Evolutionary conservation across 805 yeast genomes (phyloP), one percentile per base, ranked within the genome.

Genomic region (Scheffersomyces stipitis): DNA sequence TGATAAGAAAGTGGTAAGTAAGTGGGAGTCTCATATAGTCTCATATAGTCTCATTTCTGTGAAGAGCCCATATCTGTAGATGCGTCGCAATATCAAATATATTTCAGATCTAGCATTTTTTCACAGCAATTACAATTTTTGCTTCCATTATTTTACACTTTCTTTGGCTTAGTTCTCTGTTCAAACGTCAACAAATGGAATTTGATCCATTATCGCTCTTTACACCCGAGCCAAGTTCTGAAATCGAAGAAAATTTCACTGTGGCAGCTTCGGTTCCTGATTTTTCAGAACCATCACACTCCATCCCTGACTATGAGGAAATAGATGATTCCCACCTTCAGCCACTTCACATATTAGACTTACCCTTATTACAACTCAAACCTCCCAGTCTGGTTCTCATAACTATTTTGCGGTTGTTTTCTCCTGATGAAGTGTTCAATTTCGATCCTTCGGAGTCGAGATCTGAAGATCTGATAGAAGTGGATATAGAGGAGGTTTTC

Each of bases 311-410:
- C 12, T 13, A 2, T 4, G 35, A 26, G 10, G 54, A 40, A 12
- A 20, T 10, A 7, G 49, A 42, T 10, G 60, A 45, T 4, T 54
- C 52, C 28, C 41, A 56, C 41, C 28, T 49, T 41, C 54, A 54
- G 1, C 71, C 73, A 0, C 45, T 81, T 1, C 82, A 80, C 39
- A 50, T 73, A 0, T 62, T 81, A 4, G 91, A 85, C 49, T 58
- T 84, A 2, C 91, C 93, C 0, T 48, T 57, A 3, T 44, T 76
- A n/a, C 58, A 61, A 4, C 49, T 46, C 8, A 52, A 58, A 14
- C 82, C 86, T 0, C 77, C 86, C 1, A 54, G 54, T 5, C 51
- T 42, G 1, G 78, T 75, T 0, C 48, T 83, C 1, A 13, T 61
- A 2, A 56, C 72, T 2, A 48, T 81, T 1, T 55, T 85, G 3